A percentile compares a stretch with the other conserved stretches of the same genome.
Evolutionary conservation across 1,284 basidiomycete genomes (phyloP).

Genomic region (Ceratobasidium sp.): DNA sequence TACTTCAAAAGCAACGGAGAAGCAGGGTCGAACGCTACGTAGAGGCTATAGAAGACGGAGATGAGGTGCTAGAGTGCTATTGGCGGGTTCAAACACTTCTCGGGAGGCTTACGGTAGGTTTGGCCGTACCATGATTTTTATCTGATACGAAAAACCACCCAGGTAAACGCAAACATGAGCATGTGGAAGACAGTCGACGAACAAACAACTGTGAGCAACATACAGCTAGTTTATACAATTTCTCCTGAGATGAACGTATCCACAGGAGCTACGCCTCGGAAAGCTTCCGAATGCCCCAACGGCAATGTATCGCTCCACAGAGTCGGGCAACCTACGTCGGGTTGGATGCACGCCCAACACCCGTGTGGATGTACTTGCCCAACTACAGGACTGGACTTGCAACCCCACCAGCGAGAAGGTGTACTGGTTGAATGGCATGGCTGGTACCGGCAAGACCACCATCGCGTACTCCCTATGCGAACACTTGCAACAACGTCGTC

Average conservation of each 20-base stretch:
- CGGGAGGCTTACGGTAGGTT: not conserved
- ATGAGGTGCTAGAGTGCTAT: not conserved
- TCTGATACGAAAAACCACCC: too few species aligned
- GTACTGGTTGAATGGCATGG: too few species aligned
- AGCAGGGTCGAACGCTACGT: too few species aligned
- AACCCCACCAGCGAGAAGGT: too few species aligned
- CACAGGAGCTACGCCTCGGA: not conserved
- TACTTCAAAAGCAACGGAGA: not conserved
- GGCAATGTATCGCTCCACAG: not conserved
- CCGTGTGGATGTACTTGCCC: not conserved
- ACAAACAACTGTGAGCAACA: not conserved
- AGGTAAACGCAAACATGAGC: too few species aligned
- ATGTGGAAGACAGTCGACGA: constrained; percentile 2
- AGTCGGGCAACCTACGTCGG: not conserved
- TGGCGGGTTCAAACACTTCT: not conserved
- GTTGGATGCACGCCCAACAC: constrained; percentile 13
- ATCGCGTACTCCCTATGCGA: constrained; percentile 5
- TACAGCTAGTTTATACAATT: not conserved
- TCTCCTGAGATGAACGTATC: not conserved
- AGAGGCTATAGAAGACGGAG: constrained; percentile 3
- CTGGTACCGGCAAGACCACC: constrained; percentile 13
- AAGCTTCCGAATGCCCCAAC: not conserved
- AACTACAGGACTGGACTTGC: not conserved
- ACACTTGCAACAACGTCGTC: not conserved
- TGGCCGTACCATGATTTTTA: not conserved